A percentile compares a stretch with the other conserved stretches of the same genome.
Conservation (phyloP, 208 protist species). For the Wallacemonas sp. region DNA sequence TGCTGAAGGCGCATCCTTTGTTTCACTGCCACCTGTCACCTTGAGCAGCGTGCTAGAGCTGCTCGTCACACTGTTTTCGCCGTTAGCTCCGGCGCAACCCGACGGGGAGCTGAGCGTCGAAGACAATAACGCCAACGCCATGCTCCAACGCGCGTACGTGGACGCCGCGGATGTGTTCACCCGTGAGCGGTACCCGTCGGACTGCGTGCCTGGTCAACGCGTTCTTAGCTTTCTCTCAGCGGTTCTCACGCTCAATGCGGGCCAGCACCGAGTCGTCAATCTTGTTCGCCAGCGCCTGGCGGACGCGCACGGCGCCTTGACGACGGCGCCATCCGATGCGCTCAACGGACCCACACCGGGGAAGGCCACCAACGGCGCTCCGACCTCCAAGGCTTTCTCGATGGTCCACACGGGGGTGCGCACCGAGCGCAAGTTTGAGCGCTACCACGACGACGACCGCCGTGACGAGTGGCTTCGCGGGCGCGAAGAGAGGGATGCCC, state of each 20-base stretch:
- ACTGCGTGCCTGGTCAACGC: slow-evolving; percentile 22
- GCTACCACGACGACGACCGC: slow-evolving; percentile 61
- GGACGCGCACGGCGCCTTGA: slow-evolving; percentile 11
- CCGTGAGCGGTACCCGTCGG: slow-evolving; percentile 30
- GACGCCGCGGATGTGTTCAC: slow-evolving; percentile 43
- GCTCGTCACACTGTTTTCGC: slow-evolving; percentile 20
- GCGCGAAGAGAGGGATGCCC: slow-evolving; percentile 50
- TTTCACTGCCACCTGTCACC: slow-evolving; percentile 7
- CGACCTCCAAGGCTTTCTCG: slow-evolving; percentile 17
- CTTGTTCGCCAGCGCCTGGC: slow-evolving; percentile 19
- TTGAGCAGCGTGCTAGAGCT: slow-evolving; percentile 28
- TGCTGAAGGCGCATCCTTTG: neutral
- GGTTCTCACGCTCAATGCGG: slow-evolving; percentile 21
- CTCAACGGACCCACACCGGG: neutral
- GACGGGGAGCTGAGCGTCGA: slow-evolving; percentile 16
- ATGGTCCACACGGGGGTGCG: slow-evolving; percentile 35
- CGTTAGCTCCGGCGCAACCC: slow-evolving; percentile 1
- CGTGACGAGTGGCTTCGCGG: slow-evolving; percentile 78
- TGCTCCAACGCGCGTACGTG: slow-evolving; percentile 41
- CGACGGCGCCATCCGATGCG: neutral
- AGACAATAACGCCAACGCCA: slow-evolving; percentile 18
- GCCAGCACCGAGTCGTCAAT: neutral
- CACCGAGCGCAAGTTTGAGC: slow-evolving; percentile 46
- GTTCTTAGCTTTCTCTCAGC: slow-evolving; percentile 38
- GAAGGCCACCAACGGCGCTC: neutral